These are phyloP conservation scores for Solanum hybrid DNA, from an alignment of 305 asterid genomes.

Conservation along the genomic window DNA sequence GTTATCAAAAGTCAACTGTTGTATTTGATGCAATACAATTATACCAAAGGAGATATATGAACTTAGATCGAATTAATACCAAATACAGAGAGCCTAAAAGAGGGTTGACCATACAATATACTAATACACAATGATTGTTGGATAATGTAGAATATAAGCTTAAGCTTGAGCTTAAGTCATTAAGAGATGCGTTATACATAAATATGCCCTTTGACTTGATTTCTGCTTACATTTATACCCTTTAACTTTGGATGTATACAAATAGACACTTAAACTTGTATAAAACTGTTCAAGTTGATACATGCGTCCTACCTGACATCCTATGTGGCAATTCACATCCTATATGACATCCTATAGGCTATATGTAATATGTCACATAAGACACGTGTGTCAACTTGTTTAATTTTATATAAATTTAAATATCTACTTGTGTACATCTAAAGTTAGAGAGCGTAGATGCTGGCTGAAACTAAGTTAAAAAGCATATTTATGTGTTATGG, in stretches of 20 bases:
- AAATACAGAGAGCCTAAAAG: background rate
- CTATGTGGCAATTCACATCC: background rate
- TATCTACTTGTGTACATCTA: no score
- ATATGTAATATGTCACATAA: background rate
- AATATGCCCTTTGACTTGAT: background rate
- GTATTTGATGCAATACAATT: background rate
- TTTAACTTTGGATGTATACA: no score
- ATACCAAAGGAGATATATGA: background rate
- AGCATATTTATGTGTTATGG: background rate
- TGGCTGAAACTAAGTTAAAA: no score
- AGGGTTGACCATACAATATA: background rate
- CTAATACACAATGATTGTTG: background rate
- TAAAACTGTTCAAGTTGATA: no score
- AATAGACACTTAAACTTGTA: no score
- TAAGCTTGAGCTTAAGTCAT: background rate
- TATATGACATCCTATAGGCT: no score
- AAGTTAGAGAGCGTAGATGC: background rate
- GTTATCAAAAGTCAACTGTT: constrained; percentile 11
- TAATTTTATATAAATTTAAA: no score
- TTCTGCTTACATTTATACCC: background rate
- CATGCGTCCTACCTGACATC: background rate
- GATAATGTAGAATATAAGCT: background rate
- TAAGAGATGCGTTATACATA: background rate
- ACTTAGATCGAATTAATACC: background rate
- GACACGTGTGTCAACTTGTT: background rate